Percentiles rank a stretch among this genome's conserved stretches.
phyloP scores from a whole-genome alignment of 2,329 filamentous ascomycete genomes.

The Microsporum ferrugineum region DNA sequence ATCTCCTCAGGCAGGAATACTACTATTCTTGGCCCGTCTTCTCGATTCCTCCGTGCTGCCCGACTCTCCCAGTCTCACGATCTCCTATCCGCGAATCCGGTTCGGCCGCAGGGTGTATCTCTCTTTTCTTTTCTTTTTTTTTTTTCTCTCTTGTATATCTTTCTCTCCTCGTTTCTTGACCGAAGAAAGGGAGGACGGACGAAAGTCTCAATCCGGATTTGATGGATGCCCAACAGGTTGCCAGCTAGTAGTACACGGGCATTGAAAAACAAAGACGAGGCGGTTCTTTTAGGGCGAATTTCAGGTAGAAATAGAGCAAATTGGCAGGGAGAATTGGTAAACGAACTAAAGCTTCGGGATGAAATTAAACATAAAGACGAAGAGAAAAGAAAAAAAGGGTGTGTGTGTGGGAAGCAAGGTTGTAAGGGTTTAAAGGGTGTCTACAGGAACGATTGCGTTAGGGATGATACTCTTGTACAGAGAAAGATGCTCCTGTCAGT shows the following conservation, averaged over 20 bases:
- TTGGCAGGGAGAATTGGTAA: neutral
- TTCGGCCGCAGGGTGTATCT: neutral
- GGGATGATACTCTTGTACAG: neutral
- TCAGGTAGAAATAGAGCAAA: slow-evolving; percentile 3
- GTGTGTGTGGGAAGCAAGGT: neutral
- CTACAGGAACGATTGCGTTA: neutral
- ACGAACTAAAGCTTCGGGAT: slow-evolving; percentile 5
- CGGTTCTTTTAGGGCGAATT: slow-evolving; percentile 2
- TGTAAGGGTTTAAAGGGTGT: neutral
- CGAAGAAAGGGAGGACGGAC: slow-evolving; percentile 10
- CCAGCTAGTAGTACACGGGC: slow-evolving; percentile 6
- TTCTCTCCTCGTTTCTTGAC: slow-evolving; percentile 5
- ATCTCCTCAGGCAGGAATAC: slow-evolving; percentile 7
- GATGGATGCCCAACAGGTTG: slow-evolving; percentile 12
- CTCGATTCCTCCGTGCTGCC: slow-evolving; percentile 10
- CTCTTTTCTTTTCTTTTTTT: neutral
- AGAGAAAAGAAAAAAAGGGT: neutral
- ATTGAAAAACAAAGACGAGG: slow-evolving; percentile 9
- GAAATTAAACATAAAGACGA: neutral
- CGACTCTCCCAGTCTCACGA: slow-evolving; percentile 16
- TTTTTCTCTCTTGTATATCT: neutral
- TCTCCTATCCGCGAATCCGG: slow-evolving; percentile 11
- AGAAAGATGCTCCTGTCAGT: neutral
- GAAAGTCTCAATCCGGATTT: slow-evolving; percentile 6
- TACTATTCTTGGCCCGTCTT: slow-evolving; percentile 8